Evolutionary conservation across 2,329 filamentous ascomycete species (phyloP), one percentile per base, ranked within the genome.

Genomic region (Plectosphaerella sp.): DNA sequence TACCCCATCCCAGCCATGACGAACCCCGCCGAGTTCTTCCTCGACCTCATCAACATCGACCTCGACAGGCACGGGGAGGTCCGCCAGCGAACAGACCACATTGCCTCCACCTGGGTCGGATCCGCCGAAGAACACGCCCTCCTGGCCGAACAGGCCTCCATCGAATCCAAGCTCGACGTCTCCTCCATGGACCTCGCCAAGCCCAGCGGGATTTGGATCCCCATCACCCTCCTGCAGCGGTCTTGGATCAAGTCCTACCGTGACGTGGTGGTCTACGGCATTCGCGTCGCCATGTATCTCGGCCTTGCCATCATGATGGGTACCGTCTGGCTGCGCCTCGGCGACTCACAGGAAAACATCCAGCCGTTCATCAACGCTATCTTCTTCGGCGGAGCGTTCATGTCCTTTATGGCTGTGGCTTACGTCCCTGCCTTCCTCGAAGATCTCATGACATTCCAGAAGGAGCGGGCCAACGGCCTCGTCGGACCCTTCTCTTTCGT

Each of bases 401-500:
- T 89, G 83, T 87, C 83, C 41, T 89, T 90, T 70, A 89, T 90
- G 86, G 86, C 86, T 0, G 85, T 95, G 1, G 91, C 91, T 1
- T 95, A 95, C 66, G 88, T 94, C 3, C 91, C 91, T 0, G 82
- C 88, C 0, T 94, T 87, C 67, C 80, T 96, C 42, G 91, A 96
- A 64, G 89, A 95, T 65, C 80, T 85, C 22, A 73, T 80, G 6
- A 84, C 83, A 0, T 92, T 85, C 66, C 73, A 83, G 59, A 91
- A 93, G 67, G 91, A 96, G 62, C 83, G 87, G 46, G 84, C 83
- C 37, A 95, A 95, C 65, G 91, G 91, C 0, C 77, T 95, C 0
- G 92, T 92, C 64, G 87, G 88, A 0, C 80, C 91, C 0, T 76
- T 84, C 0, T 78, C 86, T 2, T 89, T 95, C 66, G 76, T 91